Percentiles rank a stretch among this genome's conserved stretches.
Evolutionary conservation across 306 rosid species (phyloP).

Genomic region (Corylus heterophylla): DNA sequence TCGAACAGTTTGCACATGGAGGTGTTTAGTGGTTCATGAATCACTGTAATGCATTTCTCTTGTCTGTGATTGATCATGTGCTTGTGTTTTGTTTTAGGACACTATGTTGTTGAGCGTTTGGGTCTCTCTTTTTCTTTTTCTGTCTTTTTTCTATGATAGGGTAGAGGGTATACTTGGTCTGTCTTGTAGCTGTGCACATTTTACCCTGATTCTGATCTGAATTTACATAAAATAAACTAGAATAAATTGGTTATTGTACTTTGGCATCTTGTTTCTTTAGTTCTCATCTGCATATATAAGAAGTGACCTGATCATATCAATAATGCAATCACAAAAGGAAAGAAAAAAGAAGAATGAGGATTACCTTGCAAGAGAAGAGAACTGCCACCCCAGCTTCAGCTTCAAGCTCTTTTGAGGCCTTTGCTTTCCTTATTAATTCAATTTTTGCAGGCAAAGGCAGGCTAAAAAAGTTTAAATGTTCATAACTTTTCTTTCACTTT

Average conservation of each 20-base stretch:
- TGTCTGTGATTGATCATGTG: not conserved
- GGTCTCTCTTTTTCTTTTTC: not conserved
- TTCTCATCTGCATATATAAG: not conserved
- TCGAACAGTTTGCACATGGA: conserved; percentile 35
- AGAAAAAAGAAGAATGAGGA: not conserved
- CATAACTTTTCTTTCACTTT: not conserved
- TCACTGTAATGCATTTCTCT: not conserved
- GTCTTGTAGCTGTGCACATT: not conserved
- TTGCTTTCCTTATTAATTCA: not conserved
- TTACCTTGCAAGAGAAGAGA: too few species aligned
- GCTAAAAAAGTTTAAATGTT: not conserved
- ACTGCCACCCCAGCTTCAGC: not conserved
- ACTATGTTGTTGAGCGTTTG: conserved; percentile 1
- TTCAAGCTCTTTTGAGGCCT: not conserved
- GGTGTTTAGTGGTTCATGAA: conserved; percentile 16
- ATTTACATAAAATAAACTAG: conserved; percentile 2
- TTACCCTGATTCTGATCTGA: not conserved
- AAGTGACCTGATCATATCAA: not conserved
- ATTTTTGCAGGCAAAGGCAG: not conserved
- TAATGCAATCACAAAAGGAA: not conserved
- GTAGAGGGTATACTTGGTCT: not conserved
- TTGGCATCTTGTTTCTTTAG: not conserved
- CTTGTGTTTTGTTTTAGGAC: conserved; percentile 12
- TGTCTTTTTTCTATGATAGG: not conserved
- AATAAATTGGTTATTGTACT: not conserved